Evolutionary conservation across 108 stramenopile genomes (phyloP).

Genomic region (Skeletonema grethae): DNA sequence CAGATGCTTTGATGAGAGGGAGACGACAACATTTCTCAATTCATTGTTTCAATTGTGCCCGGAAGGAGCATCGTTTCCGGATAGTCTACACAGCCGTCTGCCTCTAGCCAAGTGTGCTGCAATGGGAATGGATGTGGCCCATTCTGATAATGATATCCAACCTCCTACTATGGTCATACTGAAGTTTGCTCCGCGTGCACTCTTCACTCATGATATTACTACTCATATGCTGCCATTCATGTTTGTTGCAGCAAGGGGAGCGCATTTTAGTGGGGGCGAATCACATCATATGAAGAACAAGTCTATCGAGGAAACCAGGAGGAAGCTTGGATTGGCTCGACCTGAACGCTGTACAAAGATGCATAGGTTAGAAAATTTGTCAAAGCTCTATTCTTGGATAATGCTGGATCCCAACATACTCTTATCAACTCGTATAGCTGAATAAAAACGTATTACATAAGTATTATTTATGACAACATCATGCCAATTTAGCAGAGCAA

Average conservation of each 20-base stretch:
- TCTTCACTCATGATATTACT: not conserved
- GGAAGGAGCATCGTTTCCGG: not conserved
- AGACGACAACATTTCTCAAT: not conserved
- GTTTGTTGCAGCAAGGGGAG: not conserved
- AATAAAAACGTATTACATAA: no score
- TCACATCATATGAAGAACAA: not conserved
- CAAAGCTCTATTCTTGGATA: not conserved
- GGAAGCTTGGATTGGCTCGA: not conserved
- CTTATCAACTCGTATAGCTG: not conserved
- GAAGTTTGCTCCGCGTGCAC: not conserved
- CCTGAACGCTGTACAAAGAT: not conserved
- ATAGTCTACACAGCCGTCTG: not conserved
- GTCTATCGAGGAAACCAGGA: not conserved
- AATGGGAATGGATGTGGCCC: not conserved
- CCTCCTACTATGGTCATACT: not conserved
- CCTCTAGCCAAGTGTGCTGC: not conserved
- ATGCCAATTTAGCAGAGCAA: no score
- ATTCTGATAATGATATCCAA: not conserved
- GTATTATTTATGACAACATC: no score
- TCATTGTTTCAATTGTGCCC: not conserved
- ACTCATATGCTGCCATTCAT: not conserved
- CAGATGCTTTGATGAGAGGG: not conserved
- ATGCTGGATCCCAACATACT: not conserved
- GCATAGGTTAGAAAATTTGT: not conserved
- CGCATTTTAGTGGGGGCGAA: not conserved